Base-by-base conservation (phyloP, 228 moss, liverwort and hornwort species). In the Sphagnum fallax region DNA sequence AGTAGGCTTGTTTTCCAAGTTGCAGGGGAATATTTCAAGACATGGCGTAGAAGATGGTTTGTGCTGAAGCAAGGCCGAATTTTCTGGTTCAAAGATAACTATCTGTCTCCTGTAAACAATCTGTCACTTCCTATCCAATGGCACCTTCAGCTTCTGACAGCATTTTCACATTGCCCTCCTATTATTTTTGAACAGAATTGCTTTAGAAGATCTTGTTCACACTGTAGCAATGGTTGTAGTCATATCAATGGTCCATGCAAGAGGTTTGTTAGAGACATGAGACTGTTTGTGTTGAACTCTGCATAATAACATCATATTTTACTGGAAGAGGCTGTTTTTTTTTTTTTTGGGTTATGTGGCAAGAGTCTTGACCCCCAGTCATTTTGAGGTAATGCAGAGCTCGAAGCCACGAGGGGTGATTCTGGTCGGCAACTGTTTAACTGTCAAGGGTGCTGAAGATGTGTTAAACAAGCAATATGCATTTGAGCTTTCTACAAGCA, bases 41-140 rank as follows among this genome's bases (percentile, higher is more conserved):
- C 82, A 5, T 86, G 86, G 86, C 71, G 86, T 18, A 75, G 82
- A 68, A 77, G 86, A 52, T 86, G 86, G 86, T 86, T 86, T 68
- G 86, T 86, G n/a, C 67, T 86, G 80, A 86, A 86, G 80, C 70
- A 82, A 77, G 86, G 86, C 5, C 75, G 71, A 68, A 79, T 86
- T 70, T 86, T 86, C 77, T 86, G 86, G 86, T 86, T 86, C 68
- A 86, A 86, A 62, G 86, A 86, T 7, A 72, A 61, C 48, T 47
- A 72, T 6, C 32, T 80, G 65, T 62, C 62, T 2, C 18, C 62
- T 16, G 62, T 62, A 62, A 57, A 62, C 16, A 62, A 32, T 32
- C 32, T 32, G 32, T 32, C 32, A 32, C 32, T 32, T 32, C 32
- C 32, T 32, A 32, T 32, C 32, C 32, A 32, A 32, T 32, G 32